Percentiles rank a stretch among this genome's conserved stretches.
Evolutionary conservation across 176 grass and related monocot species (phyloP).

Genomic region (Pharus latifolius): DNA sequence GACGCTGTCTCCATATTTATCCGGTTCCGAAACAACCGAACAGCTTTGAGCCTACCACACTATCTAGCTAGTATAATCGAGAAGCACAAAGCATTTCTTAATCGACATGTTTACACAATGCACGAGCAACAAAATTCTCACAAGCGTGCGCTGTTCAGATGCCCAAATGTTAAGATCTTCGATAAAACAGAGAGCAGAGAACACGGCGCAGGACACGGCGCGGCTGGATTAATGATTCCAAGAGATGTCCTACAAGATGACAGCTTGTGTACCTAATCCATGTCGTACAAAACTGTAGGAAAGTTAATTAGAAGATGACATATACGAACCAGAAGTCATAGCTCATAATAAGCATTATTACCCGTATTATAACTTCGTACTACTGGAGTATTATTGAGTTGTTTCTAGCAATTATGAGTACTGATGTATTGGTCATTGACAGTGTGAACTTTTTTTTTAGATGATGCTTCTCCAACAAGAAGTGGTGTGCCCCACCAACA

Average conservation of each 20-base stretch:
- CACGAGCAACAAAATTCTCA: background rate
- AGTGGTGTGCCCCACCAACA: too few species aligned
- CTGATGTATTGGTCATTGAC: too few species aligned
- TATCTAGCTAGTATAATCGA: background rate
- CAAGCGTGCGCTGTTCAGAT: background rate
- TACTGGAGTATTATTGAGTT: background rate
- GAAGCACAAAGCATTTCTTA: background rate
- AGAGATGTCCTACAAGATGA: background rate
- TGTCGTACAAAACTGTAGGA: background rate
- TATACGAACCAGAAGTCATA: background rate
- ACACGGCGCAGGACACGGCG: conserved; percentile 31
- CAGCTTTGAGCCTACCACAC: background rate
- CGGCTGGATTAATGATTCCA: conserved; percentile 17
- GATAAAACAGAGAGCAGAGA: background rate
- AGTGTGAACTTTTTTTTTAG: too few species aligned
- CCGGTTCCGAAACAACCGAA: background rate
- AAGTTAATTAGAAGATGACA: background rate
- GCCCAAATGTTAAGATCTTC: background rate
- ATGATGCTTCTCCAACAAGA: too few species aligned
- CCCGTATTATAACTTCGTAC: background rate
- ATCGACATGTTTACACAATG: background rate
- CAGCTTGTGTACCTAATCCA: conserved; percentile 13
- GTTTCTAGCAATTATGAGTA: too few species aligned
- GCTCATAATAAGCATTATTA: background rate
- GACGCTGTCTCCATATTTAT: background rate